Percentiles rank a stretch among this genome's conserved stretches.
phyloP scores from a whole-genome alignment of 148 eudicot genomes.

The Pharnaceum exiguum region DNA sequence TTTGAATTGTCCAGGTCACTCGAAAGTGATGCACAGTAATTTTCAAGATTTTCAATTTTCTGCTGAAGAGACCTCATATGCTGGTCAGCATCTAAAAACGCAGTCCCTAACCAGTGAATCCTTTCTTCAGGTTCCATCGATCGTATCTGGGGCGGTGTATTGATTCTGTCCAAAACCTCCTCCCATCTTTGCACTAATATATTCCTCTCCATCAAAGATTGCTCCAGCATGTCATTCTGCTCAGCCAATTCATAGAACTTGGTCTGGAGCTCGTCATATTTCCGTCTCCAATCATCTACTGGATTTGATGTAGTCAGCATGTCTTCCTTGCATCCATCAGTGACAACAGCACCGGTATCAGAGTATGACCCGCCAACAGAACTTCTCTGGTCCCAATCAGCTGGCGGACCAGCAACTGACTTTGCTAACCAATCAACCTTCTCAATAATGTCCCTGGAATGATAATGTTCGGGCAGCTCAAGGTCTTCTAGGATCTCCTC shows the following conservation, averaged over 20 bases:
- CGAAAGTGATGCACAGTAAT: slow-evolving; percentile 42
- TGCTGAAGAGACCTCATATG: slow-evolving; percentile 79
- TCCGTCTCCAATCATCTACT: slow-evolving; percentile 59
- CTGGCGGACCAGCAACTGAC: slow-evolving; percentile 45
- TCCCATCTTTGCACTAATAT: slow-evolving; percentile 91
- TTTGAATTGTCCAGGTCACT: slow-evolving; percentile 61
- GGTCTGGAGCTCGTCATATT: slow-evolving; percentile 78
- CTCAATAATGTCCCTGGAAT: slow-evolving; percentile 69
- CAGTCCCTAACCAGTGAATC: slow-evolving; percentile 86
- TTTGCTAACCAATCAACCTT: slow-evolving; percentile 90
- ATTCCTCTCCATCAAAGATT: slow-evolving; percentile 89
- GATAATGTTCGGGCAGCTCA: slow-evolving; percentile 86
- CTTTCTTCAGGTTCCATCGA: slow-evolving; percentile 92
- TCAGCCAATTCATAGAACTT: slow-evolving; percentile 89
- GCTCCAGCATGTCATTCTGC: slow-evolving; percentile 98
- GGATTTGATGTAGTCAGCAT: slow-evolving; percentile 34
- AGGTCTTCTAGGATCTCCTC: slow-evolving; percentile 94
- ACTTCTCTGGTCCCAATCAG: slow-evolving; percentile 74
- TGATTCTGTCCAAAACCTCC: slow-evolving; percentile 69
- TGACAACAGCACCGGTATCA: slow-evolving; percentile 47
- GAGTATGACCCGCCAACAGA: slow-evolving; percentile 55
- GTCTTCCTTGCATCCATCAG: slow-evolving; percentile 70
- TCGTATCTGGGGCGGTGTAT: slow-evolving; percentile 72
- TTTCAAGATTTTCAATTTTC: slow-evolving; percentile 60
- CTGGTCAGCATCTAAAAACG: slow-evolving; percentile 73